Evolutionary conservation across 495 filamentous ascomycete genomes (phyloP), one percentile per base, ranked within the genome.

Genomic region (Apiosordaria backusii): DNA sequence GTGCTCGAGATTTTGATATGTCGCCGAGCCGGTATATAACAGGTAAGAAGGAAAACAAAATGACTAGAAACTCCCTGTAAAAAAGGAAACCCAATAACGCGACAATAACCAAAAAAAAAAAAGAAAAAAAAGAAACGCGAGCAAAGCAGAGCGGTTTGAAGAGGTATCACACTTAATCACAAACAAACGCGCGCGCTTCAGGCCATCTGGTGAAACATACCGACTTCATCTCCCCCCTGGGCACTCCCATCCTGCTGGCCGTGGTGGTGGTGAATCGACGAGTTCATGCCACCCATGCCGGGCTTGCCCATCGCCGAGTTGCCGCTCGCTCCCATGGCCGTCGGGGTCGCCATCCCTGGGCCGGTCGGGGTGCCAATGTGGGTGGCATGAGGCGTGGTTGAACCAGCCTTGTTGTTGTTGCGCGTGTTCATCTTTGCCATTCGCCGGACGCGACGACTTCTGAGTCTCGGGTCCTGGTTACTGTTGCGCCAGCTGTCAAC

Each of bases 401-500:
- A 76, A 54, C 77, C 84, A 58, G 87, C 84, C 77, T 92, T 55
- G n/a, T 5, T 93, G 66, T 64, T 58, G 52, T 45, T 70, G 68
- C 95, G 87, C 71, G 85, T 92, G 80, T 87, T 92, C 74, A 97
- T 91, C 83, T 98, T 99, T 62, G 93, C 93, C 91, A 95, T 93
- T 63, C 95, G 85, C 64, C 96, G 86, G 52, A 99, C 95, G 63
- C 95, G 86, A 74, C 95, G 81, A 78, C 93, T 97, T 72, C 95
- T 87, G 71, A 98, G 79, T 67, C 92, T 85, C 21, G 91, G 90
- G 69, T 99, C 95, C 78, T 97, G 92, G 77, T 98, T 98, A 83
- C 96, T 98, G 78, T 99, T 99, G 58, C 95, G 83, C 95, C 95
- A 98, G 77, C 94, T 97, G 78, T 99, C 95, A 35, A 99, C 95